Evolutionary conservation across 2,329 filamentous ascomycete genomes (phyloP), one percentile per base, ranked within the genome.

Genomic region (Boeremia lycopersici): DNA sequence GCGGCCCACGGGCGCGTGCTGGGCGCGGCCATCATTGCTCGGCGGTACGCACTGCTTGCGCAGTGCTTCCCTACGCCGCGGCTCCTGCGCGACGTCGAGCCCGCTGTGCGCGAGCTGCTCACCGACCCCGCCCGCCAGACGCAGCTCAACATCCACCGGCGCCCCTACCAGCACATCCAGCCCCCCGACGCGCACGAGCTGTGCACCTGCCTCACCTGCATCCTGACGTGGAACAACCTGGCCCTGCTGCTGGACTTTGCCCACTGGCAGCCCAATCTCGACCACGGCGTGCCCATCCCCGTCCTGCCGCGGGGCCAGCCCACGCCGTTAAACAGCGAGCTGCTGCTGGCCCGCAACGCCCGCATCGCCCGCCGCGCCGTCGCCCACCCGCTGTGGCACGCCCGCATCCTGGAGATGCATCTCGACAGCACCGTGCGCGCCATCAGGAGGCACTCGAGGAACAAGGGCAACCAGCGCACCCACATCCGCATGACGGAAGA

Each of bases 121-220:
- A 74, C 75, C 12, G 72, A 71, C 33, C 64, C 73, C 2, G 69
- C 73, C 9, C 77, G 82, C 31, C 77, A 81, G 55, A 72, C 77
- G 25, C 65, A 77, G 43, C 67, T 80, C 7, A 67, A 67, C 28
- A 78, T 84, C 26, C 79, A 83, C 65, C 79, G 77, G 53, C 79
- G 77, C 38, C 77, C 78, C 0, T 85, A 82, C 60, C 80, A 82
- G 56, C 82, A 86, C 62, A 75, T 86, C 17, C 72, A 73, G 34
- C 59, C 74, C 1, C 78, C 80, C 0, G 77, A 86, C 56, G 73
- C 77, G 0, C 47, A 66, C 10, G 64, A 77, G n/a, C 69, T 84
- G 4, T 87, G 84, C 71, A 84, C 82, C 1, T 87, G 84, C 62
- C 68, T 84, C 25, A 82, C 81, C 0, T 86, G 84, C 63, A 70